Percentiles rank a stretch among this genome's conserved stretches.
phyloP scores from a whole-genome alignment of 345 rosid species.

The Lumnitzera littorea region DNA sequence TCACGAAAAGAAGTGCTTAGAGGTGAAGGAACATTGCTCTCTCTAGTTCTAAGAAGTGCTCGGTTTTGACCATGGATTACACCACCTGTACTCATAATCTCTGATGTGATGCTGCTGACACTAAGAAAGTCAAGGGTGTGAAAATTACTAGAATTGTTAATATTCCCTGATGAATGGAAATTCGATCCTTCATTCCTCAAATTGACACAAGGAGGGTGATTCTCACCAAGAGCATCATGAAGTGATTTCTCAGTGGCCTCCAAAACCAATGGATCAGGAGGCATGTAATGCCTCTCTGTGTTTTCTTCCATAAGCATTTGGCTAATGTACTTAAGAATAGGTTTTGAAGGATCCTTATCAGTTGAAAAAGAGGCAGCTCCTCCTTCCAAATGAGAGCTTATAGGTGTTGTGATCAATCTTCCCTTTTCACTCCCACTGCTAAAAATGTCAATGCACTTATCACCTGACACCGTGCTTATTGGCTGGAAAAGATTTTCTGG shows the following conservation, averaged over 20 bases:
- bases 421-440: too few relatives aligned
- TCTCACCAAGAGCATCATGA: slow-evolving; percentile 16
- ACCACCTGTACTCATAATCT: too few relatives aligned
- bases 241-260: slow-evolving; percentile 25
- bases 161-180: slow-evolving; percentile 1
- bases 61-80: too few relatives aligned
- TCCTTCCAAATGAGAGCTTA: not conserved
- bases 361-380: slow-evolving; percentile 3
- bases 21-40: too few relatives aligned
- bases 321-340: slow-evolving; percentile 22
- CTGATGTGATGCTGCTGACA: not conserved
- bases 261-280: slow-evolving; percentile 17
- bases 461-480: too few relatives aligned
- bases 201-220: slow-evolving; percentile 6
- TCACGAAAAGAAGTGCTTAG: not conserved
- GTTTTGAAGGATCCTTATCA: slow-evolving; percentile 9
- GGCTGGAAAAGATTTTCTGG: too few relatives aligned
- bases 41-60: too few relatives aligned
- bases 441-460: too few relatives aligned
- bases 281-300: slow-evolving; percentile 10
- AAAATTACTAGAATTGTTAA: slow-evolving; percentile 5
- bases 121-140: not conserved
- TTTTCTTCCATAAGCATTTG: slow-evolving; percentile 27
- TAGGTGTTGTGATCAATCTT: too few relatives aligned
- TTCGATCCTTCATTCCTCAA: slow-evolving; percentile 10